Percentiles rank a stretch among this genome's conserved stretches.
phyloP scores from a whole-genome alignment of 1,284 basidiomycete genomes.

The Neonothopanus nambi region DNA sequence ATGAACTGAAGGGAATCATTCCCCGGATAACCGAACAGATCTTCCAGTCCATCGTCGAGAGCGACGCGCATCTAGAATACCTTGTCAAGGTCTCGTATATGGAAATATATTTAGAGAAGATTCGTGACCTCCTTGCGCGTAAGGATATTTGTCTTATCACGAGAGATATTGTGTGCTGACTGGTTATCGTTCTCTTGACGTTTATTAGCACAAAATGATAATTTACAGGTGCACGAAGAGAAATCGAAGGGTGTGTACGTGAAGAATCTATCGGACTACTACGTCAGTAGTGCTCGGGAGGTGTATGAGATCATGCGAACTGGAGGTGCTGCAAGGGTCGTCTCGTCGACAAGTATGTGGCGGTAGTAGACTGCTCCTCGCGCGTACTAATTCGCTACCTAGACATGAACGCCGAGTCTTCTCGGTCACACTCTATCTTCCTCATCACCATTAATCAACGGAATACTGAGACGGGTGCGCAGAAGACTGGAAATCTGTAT shows the following conservation, averaged over 20 bases:
- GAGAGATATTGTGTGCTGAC: neutral
- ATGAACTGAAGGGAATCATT: constrained; percentile 93
- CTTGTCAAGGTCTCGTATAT: constrained; percentile 99
- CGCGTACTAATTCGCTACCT: constrained; percentile 4
- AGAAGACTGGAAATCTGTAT: constrained; percentile 96
- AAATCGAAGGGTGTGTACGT: constrained; percentile 98
- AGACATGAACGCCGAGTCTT: constrained; percentile 99
- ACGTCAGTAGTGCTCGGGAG: constrained; percentile 92
- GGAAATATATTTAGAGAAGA: constrained; percentile 99
- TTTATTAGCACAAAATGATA: constrained; percentile 90
- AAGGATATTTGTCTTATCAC: constrained; percentile 35
- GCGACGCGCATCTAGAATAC: constrained; percentile 95
- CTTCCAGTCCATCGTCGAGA: constrained; percentile 95
- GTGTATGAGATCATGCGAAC: constrained; percentile 99
- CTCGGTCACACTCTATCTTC: constrained; percentile 99
- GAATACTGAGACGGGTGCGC: constrained; percentile 93
- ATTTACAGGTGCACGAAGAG: constrained; percentile 98
- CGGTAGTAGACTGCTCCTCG: neutral
- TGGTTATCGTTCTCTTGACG: constrained; percentile 5
- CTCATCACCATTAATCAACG: constrained; percentile 96
- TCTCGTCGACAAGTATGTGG: constrained; percentile 89
- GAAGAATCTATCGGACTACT: constrained; percentile 97
- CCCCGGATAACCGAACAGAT: constrained; percentile 99
- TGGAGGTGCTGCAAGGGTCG: constrained; percentile 88
- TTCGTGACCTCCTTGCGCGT: constrained; percentile 96